Evolutionary conservation across 345 rosid species (phyloP).

Genomic region (Salix arbutifolia): DNA sequence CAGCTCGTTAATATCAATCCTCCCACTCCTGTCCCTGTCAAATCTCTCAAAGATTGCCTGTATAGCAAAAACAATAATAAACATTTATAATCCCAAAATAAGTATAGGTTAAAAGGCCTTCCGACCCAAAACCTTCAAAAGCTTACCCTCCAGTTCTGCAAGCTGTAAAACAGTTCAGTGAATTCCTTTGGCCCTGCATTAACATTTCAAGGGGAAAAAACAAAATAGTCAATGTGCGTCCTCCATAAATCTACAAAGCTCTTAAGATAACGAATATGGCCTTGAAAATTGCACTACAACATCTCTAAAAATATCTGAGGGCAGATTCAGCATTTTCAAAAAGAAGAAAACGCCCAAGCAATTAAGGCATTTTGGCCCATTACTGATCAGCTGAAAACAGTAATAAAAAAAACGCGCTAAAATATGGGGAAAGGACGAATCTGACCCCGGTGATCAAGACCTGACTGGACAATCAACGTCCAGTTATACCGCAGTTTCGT

Average conservation of each 20-base stretch:
- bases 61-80: background rate
- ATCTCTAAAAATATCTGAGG: background rate
- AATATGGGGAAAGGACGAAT: background rate
- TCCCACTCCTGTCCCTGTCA: conserved; percentile 86
- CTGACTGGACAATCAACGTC: background rate
- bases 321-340: background rate
- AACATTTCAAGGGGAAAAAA: background rate
- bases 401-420: background rate
- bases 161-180: conserved; percentile 74
- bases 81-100: background rate
- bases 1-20: conserved; percentile 72
- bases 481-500: background rate
- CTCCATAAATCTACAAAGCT: background rate
- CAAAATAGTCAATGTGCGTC: background rate
- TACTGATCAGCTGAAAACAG: background rate
- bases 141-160: conserved; percentile 93
- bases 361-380: too few species aligned
- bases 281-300: background rate
- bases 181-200: conserved; percentile 84
- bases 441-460: background rate
- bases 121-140: background rate
- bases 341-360: background rate
- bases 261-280: background rate
- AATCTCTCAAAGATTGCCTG: conserved; percentile 78
- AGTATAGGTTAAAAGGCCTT: background rate